Base-by-base conservation (phyloP, 2,329 filamentous ascomycete genomes). In the Colletotrichum karsti region DNA sequence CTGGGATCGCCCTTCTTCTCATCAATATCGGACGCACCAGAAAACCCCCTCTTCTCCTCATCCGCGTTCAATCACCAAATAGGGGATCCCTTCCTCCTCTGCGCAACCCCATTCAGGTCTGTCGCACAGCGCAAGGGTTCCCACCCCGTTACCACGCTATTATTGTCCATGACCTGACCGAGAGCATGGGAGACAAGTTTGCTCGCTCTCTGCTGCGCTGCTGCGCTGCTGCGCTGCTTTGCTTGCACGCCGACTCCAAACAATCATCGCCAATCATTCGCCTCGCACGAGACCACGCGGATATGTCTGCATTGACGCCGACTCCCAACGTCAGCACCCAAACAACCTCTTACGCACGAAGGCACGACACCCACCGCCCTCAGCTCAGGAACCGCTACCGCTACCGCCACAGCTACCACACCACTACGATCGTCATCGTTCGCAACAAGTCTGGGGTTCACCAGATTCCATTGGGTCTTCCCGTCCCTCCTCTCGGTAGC, bases 91-190 rank as follows among this genome's bases (percentile, higher is more conserved):
- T 22, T 33, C 33, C 20, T 39, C 13, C 13, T 10, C 7, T 24
- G 30, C 10, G 30, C 33, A 22, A 42, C 35, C 53, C 39, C 37
- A 53, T 53, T 59, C 46, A 60, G 33, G 57, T 37, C 37, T 41
- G 44, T 65, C 50, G 60, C 60, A 59, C 60, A 41, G 22, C 37
- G 33, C 53, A 64, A 59, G 60, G 60, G 24, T 41, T 54, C 30
- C 60, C 60, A 54, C 39, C 28, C 10, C 30, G 35, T 13, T 59
- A 10, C 60, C 22, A 64, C 65, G 35, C 44, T 64, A 53, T 59
- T 59, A 39, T 58, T 48, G 46, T 53, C 51, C 18, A 53, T 35
- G 24, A 33, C 22, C 37, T 59, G 51, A 39, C 39, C 41, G 24
- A 41, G 26, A 35, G 37, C n/a, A 13, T 20, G 48, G 26, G 28